A percentile compares a stretch with the other conserved stretches of the same genome.
These are phyloP conservation scores for Stachybotrys echinatus DNA, from an alignment of 2,329 filamentous ascomycete species.

Conservation along the genomic window DNA sequence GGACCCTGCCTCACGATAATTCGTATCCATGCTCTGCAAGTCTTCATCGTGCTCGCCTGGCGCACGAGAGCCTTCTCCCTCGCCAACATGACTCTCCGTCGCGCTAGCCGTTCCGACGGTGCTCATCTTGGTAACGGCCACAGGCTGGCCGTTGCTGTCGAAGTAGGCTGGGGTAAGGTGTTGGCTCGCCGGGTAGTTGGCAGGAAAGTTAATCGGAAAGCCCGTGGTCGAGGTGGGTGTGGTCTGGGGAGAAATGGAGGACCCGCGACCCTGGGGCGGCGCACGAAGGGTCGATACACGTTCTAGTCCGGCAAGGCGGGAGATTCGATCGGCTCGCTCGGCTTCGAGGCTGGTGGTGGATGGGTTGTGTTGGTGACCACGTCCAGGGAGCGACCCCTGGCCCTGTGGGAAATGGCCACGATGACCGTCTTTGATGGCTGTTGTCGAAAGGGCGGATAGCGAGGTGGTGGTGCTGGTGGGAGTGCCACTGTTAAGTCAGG, in stretches of 20 bases:
- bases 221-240: constrained; percentile 43
- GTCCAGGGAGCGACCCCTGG: constrained; percentile 35
- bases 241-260: constrained; percentile 42
- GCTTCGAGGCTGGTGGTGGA: constrained; percentile 74
- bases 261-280: constrained; percentile 26
- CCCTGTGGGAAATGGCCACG: constrained; percentile 68
- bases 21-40: constrained; percentile 64
- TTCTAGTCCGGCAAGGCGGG: constrained; percentile 86
- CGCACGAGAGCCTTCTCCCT: constrained; percentile 41
- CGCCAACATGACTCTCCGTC: constrained; percentile 65
- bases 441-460: constrained; percentile 85
- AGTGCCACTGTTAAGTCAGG: constrained; percentile 68
- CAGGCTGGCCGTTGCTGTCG: constrained; percentile 66
- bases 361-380: constrained; percentile 53
- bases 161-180: constrained; percentile 68
- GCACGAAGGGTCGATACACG: constrained; percentile 73
- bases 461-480: constrained; percentile 91
- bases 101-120: constrained; percentile 90
- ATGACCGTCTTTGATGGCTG: constrained; percentile 94
- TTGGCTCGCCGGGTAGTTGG: constrained; percentile 29
- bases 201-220: constrained; percentile 37
- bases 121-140: constrained; percentile 69
- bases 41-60: constrained; percentile 58
- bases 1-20: constrained; percentile 50
- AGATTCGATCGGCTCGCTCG: constrained; percentile 92